Evolutionary conservation across 208 protist genomes (phyloP).

Genomic region (Crithidia mellificae): DNA sequence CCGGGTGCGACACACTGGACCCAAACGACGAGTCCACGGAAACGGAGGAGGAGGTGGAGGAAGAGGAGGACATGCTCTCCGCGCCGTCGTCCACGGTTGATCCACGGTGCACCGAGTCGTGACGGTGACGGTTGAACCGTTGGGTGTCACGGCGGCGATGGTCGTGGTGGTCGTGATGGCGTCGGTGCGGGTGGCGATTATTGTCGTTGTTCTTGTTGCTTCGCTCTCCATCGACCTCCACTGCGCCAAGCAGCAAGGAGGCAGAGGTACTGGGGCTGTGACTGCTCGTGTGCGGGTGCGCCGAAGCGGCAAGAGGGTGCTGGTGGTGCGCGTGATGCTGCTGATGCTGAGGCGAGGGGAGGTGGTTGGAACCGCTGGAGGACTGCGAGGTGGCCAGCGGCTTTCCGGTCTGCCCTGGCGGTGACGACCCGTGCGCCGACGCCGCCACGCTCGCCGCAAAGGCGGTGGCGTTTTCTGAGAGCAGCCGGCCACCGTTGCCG

Average conservation of each 20-base stretch:
- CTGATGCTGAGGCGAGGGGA: neutral
- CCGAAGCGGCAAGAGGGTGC: neutral
- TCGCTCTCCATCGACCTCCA: neutral
- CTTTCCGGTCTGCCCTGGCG: neutral
- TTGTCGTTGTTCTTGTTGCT: neutral
- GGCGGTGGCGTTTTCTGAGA: neutral
- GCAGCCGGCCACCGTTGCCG: neutral
- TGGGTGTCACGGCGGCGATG: too few relatives aligned
- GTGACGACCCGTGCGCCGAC: neutral
- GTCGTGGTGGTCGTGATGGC: neutral
- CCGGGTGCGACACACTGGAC: conserved; percentile 15
- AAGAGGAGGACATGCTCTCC: conserved; percentile 1
- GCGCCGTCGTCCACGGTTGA: neutral
- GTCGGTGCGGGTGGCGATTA: neutral
- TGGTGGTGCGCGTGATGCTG: neutral
- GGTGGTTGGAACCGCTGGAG: conserved; percentile 6
- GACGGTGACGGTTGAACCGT: too few relatives aligned
- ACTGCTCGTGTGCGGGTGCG: neutral
- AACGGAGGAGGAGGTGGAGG: conserved; percentile 8
- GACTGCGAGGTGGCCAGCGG: neutral
- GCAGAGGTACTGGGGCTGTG: neutral
- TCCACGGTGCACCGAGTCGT: too few relatives aligned
- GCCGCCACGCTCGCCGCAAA: neutral
- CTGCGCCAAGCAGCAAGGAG: conserved; percentile 6
- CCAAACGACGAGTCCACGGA: conserved; percentile 12